A percentile compares a stretch with the other conserved stretches of the same genome.
phyloP scores from a whole-genome alignment of 768 basidiomycete species.

The Suillus hirtellus region DNA sequence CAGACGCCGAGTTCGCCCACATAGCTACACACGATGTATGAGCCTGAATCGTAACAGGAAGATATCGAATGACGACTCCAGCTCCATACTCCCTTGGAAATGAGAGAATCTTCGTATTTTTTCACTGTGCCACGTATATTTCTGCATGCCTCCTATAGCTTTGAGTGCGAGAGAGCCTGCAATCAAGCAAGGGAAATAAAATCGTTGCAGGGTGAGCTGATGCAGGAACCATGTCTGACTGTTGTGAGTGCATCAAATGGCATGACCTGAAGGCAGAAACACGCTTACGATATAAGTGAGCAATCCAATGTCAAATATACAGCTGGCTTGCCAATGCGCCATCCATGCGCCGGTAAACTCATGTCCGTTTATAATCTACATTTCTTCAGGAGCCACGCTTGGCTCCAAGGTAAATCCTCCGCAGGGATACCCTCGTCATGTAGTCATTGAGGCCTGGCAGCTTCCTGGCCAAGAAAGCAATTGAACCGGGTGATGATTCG shows the following conservation, averaged over 20 bases:
- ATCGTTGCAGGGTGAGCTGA: constrained; percentile 53
- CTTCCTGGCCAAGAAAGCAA: too few relatives aligned
- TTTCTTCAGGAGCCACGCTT: too few relatives aligned
- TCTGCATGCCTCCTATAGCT: constrained; percentile 64
- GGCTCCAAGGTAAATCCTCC: too few relatives aligned
- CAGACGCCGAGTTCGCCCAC: constrained; percentile 72
- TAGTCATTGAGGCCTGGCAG: too few relatives aligned
- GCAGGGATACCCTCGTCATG: too few relatives aligned
- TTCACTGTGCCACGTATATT: constrained; percentile 57
- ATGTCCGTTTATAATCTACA: too few relatives aligned
- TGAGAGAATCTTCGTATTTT: constrained; percentile 55
- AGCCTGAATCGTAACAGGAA: not conserved
- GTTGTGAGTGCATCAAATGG: not conserved
- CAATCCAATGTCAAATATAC: constrained; percentile 68
- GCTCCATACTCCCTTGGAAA: constrained; percentile 66
- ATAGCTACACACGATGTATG: constrained; percentile 46
- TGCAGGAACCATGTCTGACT: constrained; percentile 50
- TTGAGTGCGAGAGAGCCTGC: constrained; percentile 60
- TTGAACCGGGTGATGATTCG: too few relatives aligned
- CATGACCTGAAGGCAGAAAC: not conserved
- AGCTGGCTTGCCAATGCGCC: constrained; percentile 52
- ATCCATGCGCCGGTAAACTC: constrained; percentile 62
- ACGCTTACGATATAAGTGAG: constrained; percentile 57
- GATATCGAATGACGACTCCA: constrained; percentile 50
- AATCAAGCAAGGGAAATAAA: constrained; percentile 56